Percentiles rank a stretch among this genome's conserved stretches.
phyloP scores from a whole-genome alignment of 1,284 basidiomycete genomes.

The Caloboletus firmus region DNA sequence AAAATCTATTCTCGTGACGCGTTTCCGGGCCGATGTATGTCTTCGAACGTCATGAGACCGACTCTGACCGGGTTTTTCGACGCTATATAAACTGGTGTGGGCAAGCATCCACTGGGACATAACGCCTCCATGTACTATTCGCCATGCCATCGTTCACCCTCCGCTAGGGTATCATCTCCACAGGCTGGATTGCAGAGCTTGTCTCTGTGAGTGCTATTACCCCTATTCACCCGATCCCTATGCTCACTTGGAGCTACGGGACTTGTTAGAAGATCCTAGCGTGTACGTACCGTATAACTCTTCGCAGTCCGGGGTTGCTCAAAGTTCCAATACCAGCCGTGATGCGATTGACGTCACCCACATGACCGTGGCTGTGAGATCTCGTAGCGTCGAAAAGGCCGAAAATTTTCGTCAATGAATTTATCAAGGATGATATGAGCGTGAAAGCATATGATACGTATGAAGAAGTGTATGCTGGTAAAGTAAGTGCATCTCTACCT shows the following conservation, averaged over 20 bases:
- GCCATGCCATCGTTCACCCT: constrained; percentile 33
- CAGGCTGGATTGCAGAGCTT: constrained; percentile 40
- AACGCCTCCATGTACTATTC: background rate
- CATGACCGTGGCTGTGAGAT: constrained; percentile 70
- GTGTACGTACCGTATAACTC: constrained; percentile 33
- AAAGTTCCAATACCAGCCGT: constrained; percentile 39
- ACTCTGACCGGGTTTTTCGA: background rate
- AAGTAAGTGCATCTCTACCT: constrained; percentile 38
- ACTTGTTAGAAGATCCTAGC: constrained; percentile 43
- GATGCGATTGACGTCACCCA: constrained; percentile 68
- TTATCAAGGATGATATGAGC: constrained; percentile 45
- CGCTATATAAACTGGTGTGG: constrained; percentile 1
- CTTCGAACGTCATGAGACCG: constrained; percentile 5
- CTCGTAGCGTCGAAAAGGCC: constrained; percentile 66
- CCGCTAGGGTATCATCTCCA: constrained; percentile 48
- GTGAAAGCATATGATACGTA: constrained; percentile 77
- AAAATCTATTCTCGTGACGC: constrained; percentile 5
- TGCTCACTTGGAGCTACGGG: constrained; percentile 26
- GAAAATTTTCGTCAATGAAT: constrained; percentile 60
- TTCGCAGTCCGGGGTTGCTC: background rate
- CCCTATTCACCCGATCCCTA: background rate
- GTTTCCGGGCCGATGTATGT: background rate
- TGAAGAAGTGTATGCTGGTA: constrained; percentile 68
- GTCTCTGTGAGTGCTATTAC: constrained; percentile 36
- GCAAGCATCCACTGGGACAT: too few relatives aligned